These are phyloP conservation scores for Dictyophora rubrovolvata DNA, from an alignment of 768 basidiomycete genomes.

Conservation along the genomic window DNA sequence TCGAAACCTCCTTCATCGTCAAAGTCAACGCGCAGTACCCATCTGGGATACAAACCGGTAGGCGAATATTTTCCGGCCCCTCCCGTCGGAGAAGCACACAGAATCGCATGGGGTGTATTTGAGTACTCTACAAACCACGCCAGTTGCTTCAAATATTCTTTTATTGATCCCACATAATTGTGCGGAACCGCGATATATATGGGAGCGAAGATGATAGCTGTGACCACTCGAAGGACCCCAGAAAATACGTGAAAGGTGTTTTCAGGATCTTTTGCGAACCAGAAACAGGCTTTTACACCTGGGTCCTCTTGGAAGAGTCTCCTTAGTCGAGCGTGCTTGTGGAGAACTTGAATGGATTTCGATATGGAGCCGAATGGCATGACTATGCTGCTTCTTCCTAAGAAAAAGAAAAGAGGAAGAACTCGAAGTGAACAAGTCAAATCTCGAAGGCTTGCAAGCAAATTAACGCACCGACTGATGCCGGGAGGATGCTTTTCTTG, in stretches of 20 bases:
- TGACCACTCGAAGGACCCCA: not conserved
- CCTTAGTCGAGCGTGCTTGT: not conserved
- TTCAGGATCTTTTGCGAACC: not conserved
- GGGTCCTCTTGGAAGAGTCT: not conserved
- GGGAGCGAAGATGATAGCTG: not conserved
- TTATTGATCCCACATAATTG: not conserved
- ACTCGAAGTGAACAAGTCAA: too few relatives aligned
- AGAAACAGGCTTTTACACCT: not conserved
- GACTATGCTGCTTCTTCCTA: too few relatives aligned
- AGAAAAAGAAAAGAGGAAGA: too few relatives aligned
- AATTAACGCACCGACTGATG: too few relatives aligned
- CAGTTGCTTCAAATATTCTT: not conserved
- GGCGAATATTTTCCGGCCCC: not conserved
- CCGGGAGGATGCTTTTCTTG: too few relatives aligned
- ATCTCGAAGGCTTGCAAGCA: too few relatives aligned
- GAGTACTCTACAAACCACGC: not conserved
- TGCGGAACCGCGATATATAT: not conserved
- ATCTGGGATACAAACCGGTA: not conserved
- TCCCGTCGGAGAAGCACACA: not conserved
- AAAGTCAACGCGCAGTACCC: not conserved
- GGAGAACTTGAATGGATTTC: not conserved
- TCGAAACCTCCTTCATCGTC: not conserved
- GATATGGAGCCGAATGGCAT: not conserved
- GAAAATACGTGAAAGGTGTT: not conserved
- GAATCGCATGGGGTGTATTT: not conserved